Base-by-base conservation (phyloP, 2,329 filamentous ascomycete species). In the Scedosporium boydii region DNA sequence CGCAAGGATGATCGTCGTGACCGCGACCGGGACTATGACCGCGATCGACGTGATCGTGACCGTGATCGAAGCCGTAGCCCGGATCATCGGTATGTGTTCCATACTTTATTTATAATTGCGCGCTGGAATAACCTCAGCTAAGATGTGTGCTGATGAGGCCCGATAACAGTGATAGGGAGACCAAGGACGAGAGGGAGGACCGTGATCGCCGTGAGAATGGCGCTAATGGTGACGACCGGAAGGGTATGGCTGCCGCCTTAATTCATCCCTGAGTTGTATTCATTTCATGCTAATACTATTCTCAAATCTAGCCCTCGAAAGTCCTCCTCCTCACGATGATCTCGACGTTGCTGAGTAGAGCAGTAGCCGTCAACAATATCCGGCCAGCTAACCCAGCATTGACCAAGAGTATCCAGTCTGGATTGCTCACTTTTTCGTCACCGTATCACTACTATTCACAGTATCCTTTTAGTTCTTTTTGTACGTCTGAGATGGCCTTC, bases 251-350 rank as follows among this genome's bases (percentile, higher is more conserved):
- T 6, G 6, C 29, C 16, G 7, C 78, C 76, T 68, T 74, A 18
- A 26, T 38, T 60, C 59, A 58, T 61, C 61, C 55, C 23, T 12
- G 58, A 55, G 51, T 64, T 44, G 66, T 65, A 59, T 67, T 46
- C 69, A 62, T 61, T 10, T 38, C 26, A 58, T 56, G 27, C 59
- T 56, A 51, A 58, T 41, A 48, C 3, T n/a, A 1, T 38, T n/a
- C 23, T 7, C 3, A 29, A 5, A 1, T 58, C 42, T 65, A 81
- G 80, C 84, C 72, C 78, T 88, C 70, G 91, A 96, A 68, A 91
- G 90, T 70, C 89, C 91, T 68, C 86, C 90, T 66, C 87, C 90
- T 66, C 91, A 96, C 72, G 95, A 99, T 75, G 95, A 99, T 73
- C 85, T 98, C 73, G 95, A 99, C 75, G 93, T 95, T 72, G 93